Percentiles rank a stretch among this genome's conserved stretches.
Conservation (phyloP, 129 eudicot genomes). For the Lactuca sativa region DNA sequence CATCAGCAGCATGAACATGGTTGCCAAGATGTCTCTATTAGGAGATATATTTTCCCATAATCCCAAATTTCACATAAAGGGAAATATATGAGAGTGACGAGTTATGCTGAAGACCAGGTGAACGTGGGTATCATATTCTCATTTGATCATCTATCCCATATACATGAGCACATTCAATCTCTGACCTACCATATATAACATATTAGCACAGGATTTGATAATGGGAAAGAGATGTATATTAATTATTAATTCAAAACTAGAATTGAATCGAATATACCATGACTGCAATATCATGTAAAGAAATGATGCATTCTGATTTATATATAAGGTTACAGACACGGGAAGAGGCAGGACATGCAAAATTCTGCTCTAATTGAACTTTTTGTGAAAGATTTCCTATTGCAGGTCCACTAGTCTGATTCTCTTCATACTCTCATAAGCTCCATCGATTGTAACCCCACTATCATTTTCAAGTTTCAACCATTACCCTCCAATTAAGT, state of each 20-base stretch:
- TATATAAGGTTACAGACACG: background rate
- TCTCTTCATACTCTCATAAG: too few species aligned
- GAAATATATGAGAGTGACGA: background rate
- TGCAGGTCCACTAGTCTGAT: too few species aligned
- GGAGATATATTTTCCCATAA: too few species aligned
- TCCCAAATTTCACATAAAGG: background rate
- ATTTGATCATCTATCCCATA: conserved; percentile 2
- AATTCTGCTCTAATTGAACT: too few species aligned
- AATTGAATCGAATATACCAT: background rate
- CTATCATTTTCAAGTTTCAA: too few species aligned
- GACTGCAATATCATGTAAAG: background rate
- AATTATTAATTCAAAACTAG: background rate
- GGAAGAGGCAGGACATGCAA: background rate
- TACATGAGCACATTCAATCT: background rate
- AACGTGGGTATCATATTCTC: background rate
- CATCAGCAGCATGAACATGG: too few species aligned
- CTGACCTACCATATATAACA: background rate
- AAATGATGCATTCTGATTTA: background rate
- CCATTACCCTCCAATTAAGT: too few species aligned
- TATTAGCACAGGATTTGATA: background rate
- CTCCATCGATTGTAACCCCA: too few species aligned
- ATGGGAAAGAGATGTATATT: background rate
- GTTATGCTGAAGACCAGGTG: conserved; percentile 1
- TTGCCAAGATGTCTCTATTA: too few species aligned
- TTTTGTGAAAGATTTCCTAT: too few species aligned